Base-by-base conservation (phyloP, 2,329 filamentous ascomycete genomes). In the Trichoderma afroharzianum region DNA sequence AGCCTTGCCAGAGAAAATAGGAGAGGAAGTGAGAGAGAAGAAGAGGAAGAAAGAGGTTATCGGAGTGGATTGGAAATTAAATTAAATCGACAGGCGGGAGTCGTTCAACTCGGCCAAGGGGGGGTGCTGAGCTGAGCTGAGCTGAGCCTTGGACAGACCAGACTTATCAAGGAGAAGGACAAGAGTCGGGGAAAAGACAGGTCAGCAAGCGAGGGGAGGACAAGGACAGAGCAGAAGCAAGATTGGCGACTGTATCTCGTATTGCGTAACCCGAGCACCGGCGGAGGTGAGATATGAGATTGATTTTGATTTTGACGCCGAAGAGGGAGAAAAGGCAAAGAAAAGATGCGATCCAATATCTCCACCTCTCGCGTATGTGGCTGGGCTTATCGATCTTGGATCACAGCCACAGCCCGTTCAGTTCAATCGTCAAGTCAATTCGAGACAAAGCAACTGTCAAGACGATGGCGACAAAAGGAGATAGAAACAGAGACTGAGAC, bases 201-300 rank as follows among this genome's bases (percentile, higher is more conserved):
- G 63, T 43, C 50, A 50, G 32, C 30, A 67, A 26, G 66, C 68
- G 61, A 69, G 30, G 36, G 62, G 58, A 62, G 50, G 53, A 33
- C 36, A 50, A 66, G 59, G 43, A 62, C 32, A 71, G 18, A 28
- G 30, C 53, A 61, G 28, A 47, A 39, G 66, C 50, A 68, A 28
- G 43, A 70, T 53, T 55, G 63, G 69, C 47, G 36, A 39, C 36
- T 39, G 36, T 66, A 55, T 63, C 68, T 71, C 47, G 62, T 67
- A 57, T 66, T 69, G 66, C 66, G 66, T 69, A 69, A 62, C 66
- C 39, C 66, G 57, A 61, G 36, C 53, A 59, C 26, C 36, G 26
- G 26, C 26, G 53, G 15, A 33, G 57, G 66, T 69, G 66, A 69
- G 66, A 69, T 50, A 36, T 18, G n/a, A 28, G 55, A 14, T 30